Base-by-base conservation (phyloP, 2,329 filamentous ascomycete genomes). In the Exserohilum rostratum region DNA sequence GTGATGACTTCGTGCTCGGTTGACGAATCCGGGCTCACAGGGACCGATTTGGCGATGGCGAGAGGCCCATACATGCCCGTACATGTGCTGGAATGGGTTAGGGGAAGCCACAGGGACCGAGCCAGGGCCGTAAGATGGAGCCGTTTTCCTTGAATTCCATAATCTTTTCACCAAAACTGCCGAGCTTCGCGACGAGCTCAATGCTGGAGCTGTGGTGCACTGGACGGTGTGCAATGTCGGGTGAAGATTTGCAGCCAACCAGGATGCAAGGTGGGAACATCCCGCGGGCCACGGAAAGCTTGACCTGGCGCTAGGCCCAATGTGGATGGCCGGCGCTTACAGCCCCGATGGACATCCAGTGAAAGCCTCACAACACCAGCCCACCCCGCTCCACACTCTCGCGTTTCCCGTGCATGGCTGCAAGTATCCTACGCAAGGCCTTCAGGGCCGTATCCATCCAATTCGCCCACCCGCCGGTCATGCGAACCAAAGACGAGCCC, bases 401-500 rank as follows among this genome's bases (percentile, higher is more conserved):
- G 38, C 52, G 58, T 50, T 66, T 62, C 61, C 63, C 65, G 62
- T 69, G 68, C 70, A 60, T 68, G 34, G 46, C 65, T 73, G 69
- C 69, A 65, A 50, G 65, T 60, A 61, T 55, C 55, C 39, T 45
- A 50, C 59, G 48, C 56, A 49, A 53, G 57, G 64, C 50, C 57
- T 54, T 60, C 57, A 52, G 46, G 25, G 46, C 34, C 46, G 48
- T 51, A 45, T 35, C 50, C 37, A 46, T 64, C 63, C 49, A 58
- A 73, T 74, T 74, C 66, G 71, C 60, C 60, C 54, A 51, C 30
- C 30, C n/a, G 6, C 29, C 49, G 64, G 60, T 73, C 68, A 73
- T 75, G 72, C 72, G 71, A 75, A 73, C 71, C 51, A 57, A 66
- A 55, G 53, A 33, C 33, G 57, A 56, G 58, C 60, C 60, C 55